Base-by-base conservation (phyloP, 495 filamentous ascomycete species). In the Daldinia grandis region DNA sequence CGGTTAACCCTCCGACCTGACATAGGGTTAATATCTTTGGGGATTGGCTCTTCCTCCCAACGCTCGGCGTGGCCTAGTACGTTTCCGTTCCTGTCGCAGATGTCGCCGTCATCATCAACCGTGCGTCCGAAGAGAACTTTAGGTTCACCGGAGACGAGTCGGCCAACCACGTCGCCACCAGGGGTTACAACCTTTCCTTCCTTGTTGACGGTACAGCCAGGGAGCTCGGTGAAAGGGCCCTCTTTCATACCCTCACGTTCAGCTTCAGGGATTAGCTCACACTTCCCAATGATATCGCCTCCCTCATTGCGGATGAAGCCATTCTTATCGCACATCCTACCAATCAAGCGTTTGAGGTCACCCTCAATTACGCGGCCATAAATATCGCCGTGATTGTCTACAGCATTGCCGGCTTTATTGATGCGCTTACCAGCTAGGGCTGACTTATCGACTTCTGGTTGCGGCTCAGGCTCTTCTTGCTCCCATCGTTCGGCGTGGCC, bases 371-470 rank as follows among this genome's bases (percentile, higher is more conserved):
- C 87, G 19, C 91, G 89, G 24, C 93, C 93, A 68, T 87, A 89
- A 71, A 95, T 90, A 19, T 82, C 83, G n/a, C 93, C 93, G 28
- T 83, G 82, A 25, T 79, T 78, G 74, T 97, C 93, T 62, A 97
- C 93, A 17, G 94, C 87, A 49, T 95, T 94, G 51, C 93, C 93
- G 7, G 83, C 85, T 79, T 95, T 95, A 81, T 97, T 97, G 75
- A 95, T 91, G 4, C 89, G 86, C 84, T 93, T 93, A 58, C 93
- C 93, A 4, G 92, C 92, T 5, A 96, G 83, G 14, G 85, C 78
- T 3, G 90, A 93, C 50, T 87, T 82, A 70, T 96, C 92, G 3
- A 80, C 73, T 64, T 87, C 81, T 79, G 82, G 68, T 85, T 89
- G 31, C 78, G 83, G 69, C 51, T 85, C 83, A 0, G 76, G 61